A percentile compares a stretch with the other conserved stretches of the same genome.
phyloP scores from a whole-genome alignment of 2,329 filamentous ascomycete species.

The Niveomyces coronatus region DNA sequence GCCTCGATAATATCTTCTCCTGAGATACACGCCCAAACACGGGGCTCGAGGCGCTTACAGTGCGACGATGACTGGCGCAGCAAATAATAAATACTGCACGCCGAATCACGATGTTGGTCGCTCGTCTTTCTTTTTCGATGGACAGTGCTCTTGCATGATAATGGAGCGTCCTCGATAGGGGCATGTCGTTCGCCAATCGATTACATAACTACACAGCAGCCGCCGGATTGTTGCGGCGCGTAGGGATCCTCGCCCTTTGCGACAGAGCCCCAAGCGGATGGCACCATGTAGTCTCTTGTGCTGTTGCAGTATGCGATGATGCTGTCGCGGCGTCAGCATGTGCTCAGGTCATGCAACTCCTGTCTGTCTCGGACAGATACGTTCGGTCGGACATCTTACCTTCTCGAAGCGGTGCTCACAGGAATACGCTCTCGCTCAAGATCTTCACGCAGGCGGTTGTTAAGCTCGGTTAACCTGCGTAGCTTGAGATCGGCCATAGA shows the following conservation, averaged over 20 bases:
- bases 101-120: too few relatives aligned
- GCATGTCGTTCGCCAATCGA: constrained; percentile 1
- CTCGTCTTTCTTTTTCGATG: not conserved
- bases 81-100: too few relatives aligned
- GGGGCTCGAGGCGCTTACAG: not conserved
- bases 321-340: constrained; percentile 35
- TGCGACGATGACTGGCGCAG: too few relatives aligned
- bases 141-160: too few relatives aligned
- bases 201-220: constrained; percentile 95
- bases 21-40: constrained; percentile 1
- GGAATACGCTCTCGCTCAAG: constrained; percentile 91
- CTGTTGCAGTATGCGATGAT: constrained; percentile 97
- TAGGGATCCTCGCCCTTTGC: constrained; percentile 98
- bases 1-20: not conserved
- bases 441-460: constrained; percentile 91
- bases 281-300: constrained; percentile 98
- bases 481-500: constrained; percentile 98
- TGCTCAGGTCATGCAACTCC: not conserved
- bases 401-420: constrained; percentile 84
- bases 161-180: not conserved
- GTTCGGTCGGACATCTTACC: too few relatives aligned
- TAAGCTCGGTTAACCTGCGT: constrained; percentile 89
- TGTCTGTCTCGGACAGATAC: too few relatives aligned
- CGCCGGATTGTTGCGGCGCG: constrained; percentile 82
- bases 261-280: constrained; percentile 89